Conservation (phyloP, 2,329 filamentous ascomycete species). For the Acrocalymma vagum region DNA sequence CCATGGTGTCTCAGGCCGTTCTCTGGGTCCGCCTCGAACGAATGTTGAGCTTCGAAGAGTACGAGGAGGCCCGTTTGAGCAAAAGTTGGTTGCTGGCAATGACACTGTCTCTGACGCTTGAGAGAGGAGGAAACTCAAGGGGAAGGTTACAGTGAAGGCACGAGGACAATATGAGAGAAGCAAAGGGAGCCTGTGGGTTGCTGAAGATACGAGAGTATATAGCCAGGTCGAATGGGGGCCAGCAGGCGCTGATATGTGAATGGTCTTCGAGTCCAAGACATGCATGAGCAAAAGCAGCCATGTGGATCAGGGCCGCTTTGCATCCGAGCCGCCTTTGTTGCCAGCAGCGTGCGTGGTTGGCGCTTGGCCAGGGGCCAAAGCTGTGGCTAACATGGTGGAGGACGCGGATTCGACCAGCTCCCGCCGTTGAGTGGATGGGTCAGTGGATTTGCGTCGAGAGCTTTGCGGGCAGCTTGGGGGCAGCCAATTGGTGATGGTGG, state of each 20-base stretch:
- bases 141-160: too few species aligned
- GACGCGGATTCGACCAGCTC: constrained; percentile 38
- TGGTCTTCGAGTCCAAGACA: constrained; percentile 26
- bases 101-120: too few species aligned
- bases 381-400: constrained; percentile 29
- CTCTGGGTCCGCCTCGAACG: constrained; percentile 2
- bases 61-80: too few species aligned
- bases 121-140: too few species aligned
- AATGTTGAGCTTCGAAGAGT: too few species aligned
- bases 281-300: constrained; percentile 33
- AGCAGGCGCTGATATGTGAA: constrained; percentile 39
- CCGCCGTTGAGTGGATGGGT: constrained; percentile 33
- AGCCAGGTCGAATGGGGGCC: too few species aligned
- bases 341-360: constrained; percentile 31
- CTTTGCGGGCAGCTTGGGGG: too few species aligned
- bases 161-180: too few species aligned
- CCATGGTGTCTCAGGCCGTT: constrained; percentile 23
- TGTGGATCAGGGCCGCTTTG: constrained; percentile 22
- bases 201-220: too few species aligned
- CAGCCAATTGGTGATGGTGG: constrained; percentile 37
- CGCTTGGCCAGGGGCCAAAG: constrained; percentile 28
- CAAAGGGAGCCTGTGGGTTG: too few species aligned
- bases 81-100: too few species aligned
- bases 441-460: constrained; percentile 38
- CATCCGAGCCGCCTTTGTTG: constrained; percentile 30